These are phyloP conservation scores for Ophiocordyceps unilateralis DNA, from an alignment of 2,329 filamentous ascomycete genomes.

Conservation along the genomic window DNA sequence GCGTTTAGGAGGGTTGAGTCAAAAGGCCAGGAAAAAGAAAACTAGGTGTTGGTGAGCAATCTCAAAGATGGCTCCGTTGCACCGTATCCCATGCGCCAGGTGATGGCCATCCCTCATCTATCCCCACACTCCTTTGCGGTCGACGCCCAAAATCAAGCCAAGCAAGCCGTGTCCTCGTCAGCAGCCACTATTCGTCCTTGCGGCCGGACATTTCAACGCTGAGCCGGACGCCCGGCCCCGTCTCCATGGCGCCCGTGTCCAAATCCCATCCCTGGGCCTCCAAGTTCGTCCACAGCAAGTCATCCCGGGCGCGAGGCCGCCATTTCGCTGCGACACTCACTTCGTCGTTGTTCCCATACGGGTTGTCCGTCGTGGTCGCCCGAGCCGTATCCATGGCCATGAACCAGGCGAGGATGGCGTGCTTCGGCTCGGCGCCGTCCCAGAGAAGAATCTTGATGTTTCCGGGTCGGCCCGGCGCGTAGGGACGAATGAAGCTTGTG, in stretches of 20 bases:
- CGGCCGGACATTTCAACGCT: background rate
- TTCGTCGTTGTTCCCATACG: constrained; percentile 9
- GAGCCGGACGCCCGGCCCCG: constrained; percentile 16
- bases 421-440: constrained; percentile 10
- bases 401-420: constrained; percentile 20
- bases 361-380: constrained; percentile 9
- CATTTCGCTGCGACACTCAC: background rate
- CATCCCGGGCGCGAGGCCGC: constrained; percentile 2
- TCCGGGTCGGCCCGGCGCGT: constrained; percentile 4
- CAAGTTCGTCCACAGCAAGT: constrained; percentile 13
- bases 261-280: constrained; percentile 16
- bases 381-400: constrained; percentile 19
- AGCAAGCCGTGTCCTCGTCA: background rate
- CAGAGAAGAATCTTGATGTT: constrained; percentile 19
- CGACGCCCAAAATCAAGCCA: background rate
- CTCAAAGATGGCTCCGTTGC: background rate
- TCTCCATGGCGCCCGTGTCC: constrained; percentile 18
- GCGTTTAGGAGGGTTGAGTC: background rate
- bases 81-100: background rate
- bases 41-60: background rate
- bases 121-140: background rate
- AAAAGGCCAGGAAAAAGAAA: no score
- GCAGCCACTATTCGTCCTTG: background rate
- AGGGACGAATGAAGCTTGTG: constrained; percentile 13
- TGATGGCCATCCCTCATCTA: background rate